Percentiles rank a stretch among this genome's conserved stretches.
Conservation (phyloP, 2,329 filamentous ascomycete genomes). For the Aureobasidium pullulans region DNA sequence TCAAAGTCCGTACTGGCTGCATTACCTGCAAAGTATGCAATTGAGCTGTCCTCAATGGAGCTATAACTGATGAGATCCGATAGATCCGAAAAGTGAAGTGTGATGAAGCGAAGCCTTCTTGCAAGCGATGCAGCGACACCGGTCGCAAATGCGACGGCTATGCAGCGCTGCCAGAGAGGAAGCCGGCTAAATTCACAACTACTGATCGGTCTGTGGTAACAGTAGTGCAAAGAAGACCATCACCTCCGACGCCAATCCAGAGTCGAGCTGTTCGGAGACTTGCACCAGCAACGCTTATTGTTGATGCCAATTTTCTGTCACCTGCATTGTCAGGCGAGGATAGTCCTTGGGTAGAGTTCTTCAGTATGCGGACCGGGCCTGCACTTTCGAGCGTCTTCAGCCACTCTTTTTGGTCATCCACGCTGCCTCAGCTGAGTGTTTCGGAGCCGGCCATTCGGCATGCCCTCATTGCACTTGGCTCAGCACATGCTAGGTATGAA, state of each 20-base stretch:
- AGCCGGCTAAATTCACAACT: neutral
- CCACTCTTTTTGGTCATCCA: constrained; percentile 23
- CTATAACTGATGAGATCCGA: neutral
- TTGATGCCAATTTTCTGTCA: neutral
- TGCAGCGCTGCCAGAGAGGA: constrained; percentile 11
- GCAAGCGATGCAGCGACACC: constrained; percentile 47
- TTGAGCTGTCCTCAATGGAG: neutral
- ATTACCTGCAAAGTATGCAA: constrained; percentile 47
- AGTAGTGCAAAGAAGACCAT: neutral
- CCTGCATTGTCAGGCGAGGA: neutral
- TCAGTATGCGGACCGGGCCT: constrained; percentile 20
- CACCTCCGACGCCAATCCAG: neutral
- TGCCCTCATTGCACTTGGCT: constrained; percentile 27
- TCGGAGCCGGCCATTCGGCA: constrained; percentile 26
- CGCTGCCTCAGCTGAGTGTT: constrained; percentile 25
- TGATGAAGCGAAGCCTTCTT: constrained; percentile 48
- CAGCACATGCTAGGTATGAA: constrained; percentile 22
- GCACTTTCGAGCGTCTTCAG: constrained; percentile 21
- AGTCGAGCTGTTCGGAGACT: neutral
- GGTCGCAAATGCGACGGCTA: constrained; percentile 54
- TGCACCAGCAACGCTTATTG: neutral
- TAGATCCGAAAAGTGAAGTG: constrained; percentile 53
- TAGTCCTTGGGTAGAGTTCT: constrained; percentile 19
- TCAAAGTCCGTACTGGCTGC: constrained; percentile 37
- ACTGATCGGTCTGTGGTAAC: neutral